phyloP scores from a whole-genome alignment of 352 stramenopile species.

The Globisporangium acanthophoron region DNA sequence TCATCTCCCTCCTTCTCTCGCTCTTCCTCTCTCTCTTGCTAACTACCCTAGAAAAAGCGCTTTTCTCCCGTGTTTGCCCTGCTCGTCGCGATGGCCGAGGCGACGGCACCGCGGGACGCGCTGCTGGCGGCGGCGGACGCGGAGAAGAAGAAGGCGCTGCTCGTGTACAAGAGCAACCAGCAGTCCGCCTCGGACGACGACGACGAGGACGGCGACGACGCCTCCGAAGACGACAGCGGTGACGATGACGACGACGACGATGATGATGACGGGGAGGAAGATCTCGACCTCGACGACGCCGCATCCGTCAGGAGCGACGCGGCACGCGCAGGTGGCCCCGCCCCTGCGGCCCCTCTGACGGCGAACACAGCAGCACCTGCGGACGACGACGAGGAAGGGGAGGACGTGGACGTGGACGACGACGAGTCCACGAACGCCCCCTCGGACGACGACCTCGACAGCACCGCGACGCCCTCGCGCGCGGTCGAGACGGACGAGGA shows the following conservation, averaged over 20 bases:
- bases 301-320: constrained; percentile 9
- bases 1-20: too few species aligned
- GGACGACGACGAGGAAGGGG: constrained; percentile 19
- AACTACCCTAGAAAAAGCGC: too few species aligned
- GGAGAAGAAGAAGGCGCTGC: constrained; percentile 72
- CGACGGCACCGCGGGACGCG: not conserved
- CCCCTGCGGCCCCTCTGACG: not conserved
- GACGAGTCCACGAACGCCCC: constrained; percentile 68
- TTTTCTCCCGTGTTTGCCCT: too few species aligned
- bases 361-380: constrained; percentile 4
- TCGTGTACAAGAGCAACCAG: constrained; percentile 75
- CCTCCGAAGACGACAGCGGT: constrained; percentile 28
- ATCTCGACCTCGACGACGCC: constrained; percentile 13
- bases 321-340: not conserved
- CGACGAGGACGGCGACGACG: constrained; percentile 32
- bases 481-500: constrained; percentile 44
- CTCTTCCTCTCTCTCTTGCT: not conserved
- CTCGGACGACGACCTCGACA: constrained; percentile 74
- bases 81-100: not conserved
- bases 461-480: constrained; percentile 42
- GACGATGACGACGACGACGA: constrained; percentile 29
- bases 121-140: constrained; percentile 1
- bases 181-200: constrained; percentile 58
- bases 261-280: constrained; percentile 12
- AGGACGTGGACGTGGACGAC: constrained; percentile 22